Evolutionary conservation across 805 yeast species (phyloP), one percentile per base, ranked within the genome.

Genomic region (Candida maltosa): DNA sequence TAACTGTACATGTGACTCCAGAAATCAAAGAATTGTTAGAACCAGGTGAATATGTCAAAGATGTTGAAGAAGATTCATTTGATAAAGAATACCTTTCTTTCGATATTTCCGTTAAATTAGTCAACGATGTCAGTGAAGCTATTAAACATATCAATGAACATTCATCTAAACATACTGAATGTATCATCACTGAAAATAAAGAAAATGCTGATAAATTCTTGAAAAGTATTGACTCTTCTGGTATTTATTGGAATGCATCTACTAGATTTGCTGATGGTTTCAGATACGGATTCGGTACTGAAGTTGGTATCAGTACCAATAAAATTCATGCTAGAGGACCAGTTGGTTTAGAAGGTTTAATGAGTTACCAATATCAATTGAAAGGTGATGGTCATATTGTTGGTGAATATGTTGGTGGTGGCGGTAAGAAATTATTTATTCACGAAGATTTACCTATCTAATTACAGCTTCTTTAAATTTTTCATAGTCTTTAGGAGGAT

Each of bases 311-410:
- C 40, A 83, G 95, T 32, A 93, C 98, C 29, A 89, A 91, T 56
- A 93, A 93, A 60, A 87, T 93, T 43, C 99, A 93, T 57, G 96
- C 98, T 7, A 76, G 99, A 52, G 99, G 99, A 2, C 99, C 98
- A 11, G 97, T 93, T 22, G 99, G 99, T 2, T 71, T 93, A 21
- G 99, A 93, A 56, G 99, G 99, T 2, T 71, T 93, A 46, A 95
- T 91, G 56, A 86, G 94, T 49, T 93, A 93, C 60, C 97, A 93
- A 62, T 93, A 93, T 58, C 93, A 87, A 56, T 65, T 93, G 42
- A 76, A 84, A 60, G 99, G 99, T 28, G 69, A 78, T 47, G 99
- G 99, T 4, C 98, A 93, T 57, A 70, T 91, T 38, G 97, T 85
- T 2, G 81, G 87, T 32, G 96, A 87, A 51, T 94, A 93, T 55